Percentiles rank a stretch among this genome's conserved stretches.
These are phyloP conservation scores for Quercus engelmannii DNA, from an alignment of 306 rosid genomes.

Conservation along the genomic window DNA sequence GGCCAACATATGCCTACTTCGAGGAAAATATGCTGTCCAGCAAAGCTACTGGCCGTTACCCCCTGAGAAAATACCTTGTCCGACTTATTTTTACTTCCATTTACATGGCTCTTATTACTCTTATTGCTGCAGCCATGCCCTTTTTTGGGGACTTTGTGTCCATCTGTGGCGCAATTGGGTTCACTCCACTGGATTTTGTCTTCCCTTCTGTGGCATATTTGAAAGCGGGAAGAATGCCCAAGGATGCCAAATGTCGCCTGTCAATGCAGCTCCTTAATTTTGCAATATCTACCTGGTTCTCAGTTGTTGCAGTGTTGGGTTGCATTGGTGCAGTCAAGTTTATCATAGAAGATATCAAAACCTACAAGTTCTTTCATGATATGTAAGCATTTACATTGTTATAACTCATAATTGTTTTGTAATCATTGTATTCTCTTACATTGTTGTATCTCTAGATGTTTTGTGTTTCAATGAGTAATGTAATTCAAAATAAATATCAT, in stretches of 20 bases:
- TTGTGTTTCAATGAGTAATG: neutral
- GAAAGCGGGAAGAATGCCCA: conserved; percentile 41
- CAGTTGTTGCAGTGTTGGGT: conserved; percentile 63
- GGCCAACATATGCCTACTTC: conserved; percentile 73
- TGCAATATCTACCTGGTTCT: conserved; percentile 57
- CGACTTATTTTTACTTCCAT: conserved; percentile 41
- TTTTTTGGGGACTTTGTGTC: conserved; percentile 74
- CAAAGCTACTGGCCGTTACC: conserved; percentile 21
- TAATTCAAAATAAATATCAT: too few species aligned
- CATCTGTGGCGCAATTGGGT: conserved; percentile 74
- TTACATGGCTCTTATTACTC: conserved; percentile 52
- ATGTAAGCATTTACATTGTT: conserved; percentile 28
- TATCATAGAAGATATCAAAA: conserved; percentile 56
- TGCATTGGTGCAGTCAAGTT: conserved; percentile 68
- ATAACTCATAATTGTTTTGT: too few species aligned
- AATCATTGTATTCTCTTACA: neutral
- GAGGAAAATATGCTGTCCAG: conserved; percentile 42
- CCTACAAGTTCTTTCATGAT: conserved; percentile 63
- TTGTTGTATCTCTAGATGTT: neutral
- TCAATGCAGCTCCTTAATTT: conserved; percentile 50
- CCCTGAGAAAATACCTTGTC: conserved; percentile 21
- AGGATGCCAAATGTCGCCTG: conserved; percentile 28
- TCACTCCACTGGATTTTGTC: conserved; percentile 70
- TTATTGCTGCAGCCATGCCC: conserved; percentile 71
- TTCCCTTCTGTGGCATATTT: conserved; percentile 73